Evolutionary conservation across 768 basidiomycete species (phyloP), one percentile per base, ranked within the genome.

Genomic region (Boletus pseudo-olivaceus): DNA sequence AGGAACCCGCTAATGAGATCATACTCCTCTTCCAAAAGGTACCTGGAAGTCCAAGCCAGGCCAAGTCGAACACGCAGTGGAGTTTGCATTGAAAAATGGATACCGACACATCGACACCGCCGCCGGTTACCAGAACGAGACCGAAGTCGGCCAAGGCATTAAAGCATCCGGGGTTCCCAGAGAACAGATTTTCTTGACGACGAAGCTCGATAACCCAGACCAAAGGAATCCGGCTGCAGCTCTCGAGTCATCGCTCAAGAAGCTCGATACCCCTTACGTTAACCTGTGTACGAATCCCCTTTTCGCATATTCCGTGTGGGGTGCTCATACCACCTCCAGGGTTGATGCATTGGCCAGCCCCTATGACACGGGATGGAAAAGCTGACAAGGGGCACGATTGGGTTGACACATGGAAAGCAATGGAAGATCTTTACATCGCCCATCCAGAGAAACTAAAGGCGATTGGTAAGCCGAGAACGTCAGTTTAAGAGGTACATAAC

Each of bases 321-420:
- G 23, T 1, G 20, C 27, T 60, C 10, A 51, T 35, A 11, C n/a
- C 19, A 7, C 23, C 5, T 9, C 41, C 54, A 86, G 84, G 83
- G 81, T 74, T 90, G 54, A 83, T 90, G 79, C 88, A 90, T 71
- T 90, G 88, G 90, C 91, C 90, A 14, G 82, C 86, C 19, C 85
- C 89, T 33, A 82, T 89, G 82, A 81, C 79, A 11, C 60, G 62
- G 40, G 82, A 81, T 54, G 75, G 75, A 47, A 73, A 75, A 53
- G 75, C 83, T 7, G 82, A 87, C 62, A 80, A 75, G 62, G 73
- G 66, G 17, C 70, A 75, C 64, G 79, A 82, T 63, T 88, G 88
- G 82, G 72, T 85, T 44, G 79, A 93, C 61, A 89, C 90, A 30
- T 93, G 90, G 90, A 83, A 83, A 62, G 67, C 72, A 49, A 87